A percentile compares a stretch with the other conserved stretches of the same genome.
Conservation (phyloP, 345 rosid genomes). For the Pistacia atlantica region DNA sequence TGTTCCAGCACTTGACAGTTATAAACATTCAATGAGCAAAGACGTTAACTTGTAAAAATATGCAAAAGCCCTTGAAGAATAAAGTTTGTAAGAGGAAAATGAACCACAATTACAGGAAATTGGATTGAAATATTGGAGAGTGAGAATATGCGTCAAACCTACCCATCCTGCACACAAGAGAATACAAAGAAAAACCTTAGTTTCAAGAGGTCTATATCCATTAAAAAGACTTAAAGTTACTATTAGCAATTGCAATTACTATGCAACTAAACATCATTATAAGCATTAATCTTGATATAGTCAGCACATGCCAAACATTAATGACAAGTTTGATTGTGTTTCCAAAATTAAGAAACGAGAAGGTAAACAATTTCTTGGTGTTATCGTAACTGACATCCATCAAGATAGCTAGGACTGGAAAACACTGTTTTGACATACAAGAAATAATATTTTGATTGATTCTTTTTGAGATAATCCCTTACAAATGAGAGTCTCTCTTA, state of each 20-base stretch:
- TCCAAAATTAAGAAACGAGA: not conserved
- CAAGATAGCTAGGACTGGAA: not conserved
- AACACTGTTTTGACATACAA: no score
- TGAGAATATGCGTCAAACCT: conserved; percentile 33
- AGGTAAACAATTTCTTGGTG: not conserved
- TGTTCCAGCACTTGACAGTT: not conserved
- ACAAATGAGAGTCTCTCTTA: no score
- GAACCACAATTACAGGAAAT: conserved; percentile 24
- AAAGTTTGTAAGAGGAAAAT: not conserved
- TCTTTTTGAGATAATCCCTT: no score
- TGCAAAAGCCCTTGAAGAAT: not conserved
- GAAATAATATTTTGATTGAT: no score
- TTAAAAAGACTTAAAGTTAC: not conserved
- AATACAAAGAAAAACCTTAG: conserved; percentile 10
- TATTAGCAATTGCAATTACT: not conserved
- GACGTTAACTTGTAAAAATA: not conserved
- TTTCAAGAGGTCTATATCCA: not conserved
- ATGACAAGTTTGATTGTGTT: not conserved
- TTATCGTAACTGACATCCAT: not conserved
- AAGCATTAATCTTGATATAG: not conserved
- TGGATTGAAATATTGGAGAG: not conserved
- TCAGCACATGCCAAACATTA: not conserved
- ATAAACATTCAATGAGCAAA: not conserved
- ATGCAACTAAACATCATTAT: no score
- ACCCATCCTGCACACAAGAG: conserved; percentile 72